Percentiles rank a stretch among this genome's conserved stretches.
These are phyloP conservation scores for Hyphopichia fennica DNA, from an alignment of 1,139 yeast species.

Conservation along the genomic window DNA sequence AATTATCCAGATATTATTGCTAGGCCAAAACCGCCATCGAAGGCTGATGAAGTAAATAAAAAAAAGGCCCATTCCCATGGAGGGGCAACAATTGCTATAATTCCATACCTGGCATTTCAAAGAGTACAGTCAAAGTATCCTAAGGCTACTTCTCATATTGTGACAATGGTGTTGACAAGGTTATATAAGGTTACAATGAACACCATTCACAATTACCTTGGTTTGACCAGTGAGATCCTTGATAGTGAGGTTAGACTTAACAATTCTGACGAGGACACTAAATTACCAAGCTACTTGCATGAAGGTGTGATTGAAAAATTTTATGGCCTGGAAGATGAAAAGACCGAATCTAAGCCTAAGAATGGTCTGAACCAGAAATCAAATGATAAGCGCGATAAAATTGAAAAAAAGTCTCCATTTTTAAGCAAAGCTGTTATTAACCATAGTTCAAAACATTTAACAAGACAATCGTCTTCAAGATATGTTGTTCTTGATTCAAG, in stretches of 20 bases:
- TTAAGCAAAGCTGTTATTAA: background rate
- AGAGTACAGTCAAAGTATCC: slow-evolving; percentile 77
- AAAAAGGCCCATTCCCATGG: slow-evolving; percentile 3
- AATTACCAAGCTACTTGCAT: slow-evolving; percentile 60
- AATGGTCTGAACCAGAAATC: background rate
- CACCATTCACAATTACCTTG: slow-evolving; percentile 84
- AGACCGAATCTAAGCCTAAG: background rate
- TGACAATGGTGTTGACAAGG: slow-evolving; percentile 86
- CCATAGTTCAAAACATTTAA: slow-evolving; percentile 4
- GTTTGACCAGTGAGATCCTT: slow-evolving; percentile 78
- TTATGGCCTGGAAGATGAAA: slow-evolving; percentile 6
- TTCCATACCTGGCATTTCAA: slow-evolving; percentile 81
- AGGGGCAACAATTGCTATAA: slow-evolving; percentile 85
- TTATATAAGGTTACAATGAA: slow-evolving; percentile 88
- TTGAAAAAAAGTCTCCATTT: background rate
- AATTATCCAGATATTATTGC: slow-evolving; percentile 54
- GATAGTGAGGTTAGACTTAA: slow-evolving; percentile 75
- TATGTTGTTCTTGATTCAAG: slow-evolving; percentile 67
- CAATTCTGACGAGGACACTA: slow-evolving; percentile 28
- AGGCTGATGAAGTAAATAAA: slow-evolving; percentile 7
- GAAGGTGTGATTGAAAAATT: slow-evolving; percentile 57
- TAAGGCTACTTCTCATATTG: slow-evolving; percentile 87
- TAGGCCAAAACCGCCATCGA: slow-evolving; percentile 43
- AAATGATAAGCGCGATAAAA: background rate
- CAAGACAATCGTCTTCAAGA: slow-evolving; percentile 41